Evolutionary conservation across 2,329 filamentous ascomycete species (phyloP).

Genomic region (Rosellinia necatrix): DNA sequence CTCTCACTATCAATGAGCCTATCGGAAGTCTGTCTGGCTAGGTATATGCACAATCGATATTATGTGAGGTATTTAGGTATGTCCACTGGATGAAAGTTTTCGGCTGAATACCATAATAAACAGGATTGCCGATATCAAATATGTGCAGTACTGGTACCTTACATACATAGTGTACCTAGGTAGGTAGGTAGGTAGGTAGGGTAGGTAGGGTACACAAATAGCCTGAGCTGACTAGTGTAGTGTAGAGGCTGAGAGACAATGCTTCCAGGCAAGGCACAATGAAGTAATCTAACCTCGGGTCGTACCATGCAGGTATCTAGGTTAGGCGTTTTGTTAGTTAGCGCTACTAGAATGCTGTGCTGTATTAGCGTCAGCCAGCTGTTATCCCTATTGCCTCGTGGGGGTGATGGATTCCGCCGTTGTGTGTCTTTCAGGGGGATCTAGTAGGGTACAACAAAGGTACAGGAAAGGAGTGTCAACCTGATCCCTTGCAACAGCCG

Average conservation of each 20-base stretch:
- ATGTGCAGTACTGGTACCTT: no score
- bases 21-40: no score
- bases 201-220: not conserved
- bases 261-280: constrained; percentile 13
- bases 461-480: not conserved
- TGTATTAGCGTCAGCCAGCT: not conserved
- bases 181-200: not conserved
- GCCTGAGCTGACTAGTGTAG: constrained; percentile 20
- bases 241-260: constrained; percentile 12
- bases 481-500: not conserved
- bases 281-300: not conserved
- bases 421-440: not conserved
- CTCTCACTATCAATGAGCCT: no score
- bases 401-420: not conserved
- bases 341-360: not conserved
- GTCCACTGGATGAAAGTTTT: no score
- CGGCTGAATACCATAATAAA: not conserved
- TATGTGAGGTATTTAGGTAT: no score
- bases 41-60: no score
- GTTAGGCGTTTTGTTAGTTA: constrained; percentile 6
- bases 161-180: no score
- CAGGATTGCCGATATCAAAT: constrained; percentile 1
- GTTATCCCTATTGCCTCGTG: not conserved
- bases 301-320: no score
- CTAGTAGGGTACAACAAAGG: not conserved